Percentiles rank a stretch among this genome's conserved stretches.
These are phyloP conservation scores for Pichia nanzhaoensis DNA, from an alignment of 805 yeast genomes.

Conservation along the genomic window DNA sequence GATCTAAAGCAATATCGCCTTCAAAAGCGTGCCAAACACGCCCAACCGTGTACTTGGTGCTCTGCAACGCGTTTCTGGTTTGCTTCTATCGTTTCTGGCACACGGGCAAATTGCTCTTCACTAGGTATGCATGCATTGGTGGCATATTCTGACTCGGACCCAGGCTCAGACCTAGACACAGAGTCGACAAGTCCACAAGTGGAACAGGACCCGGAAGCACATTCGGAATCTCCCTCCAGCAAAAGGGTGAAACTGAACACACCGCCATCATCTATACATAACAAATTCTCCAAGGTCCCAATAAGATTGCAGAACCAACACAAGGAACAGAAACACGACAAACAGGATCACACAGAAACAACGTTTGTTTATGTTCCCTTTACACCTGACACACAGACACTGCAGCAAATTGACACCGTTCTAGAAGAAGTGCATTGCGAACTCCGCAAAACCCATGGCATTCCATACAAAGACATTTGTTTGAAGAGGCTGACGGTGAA, in stretches of 20 bases:
- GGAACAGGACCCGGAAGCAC: no score
- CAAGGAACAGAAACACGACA: neutral
- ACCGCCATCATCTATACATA: neutral
- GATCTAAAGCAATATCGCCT: no score
- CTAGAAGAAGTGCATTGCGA: neutral
- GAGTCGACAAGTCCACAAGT: no score
- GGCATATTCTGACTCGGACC: neutral
- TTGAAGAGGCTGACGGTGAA: neutral
- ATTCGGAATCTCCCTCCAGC: no score
- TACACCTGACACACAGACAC: neutral
- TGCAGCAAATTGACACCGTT: neutral
- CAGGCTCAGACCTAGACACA: neutral
- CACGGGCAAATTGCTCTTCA: neutral
- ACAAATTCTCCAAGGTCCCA: slow-evolving; percentile 5
- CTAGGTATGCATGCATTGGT: neutral
- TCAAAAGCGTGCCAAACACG: no score
- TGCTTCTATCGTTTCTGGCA: neutral
- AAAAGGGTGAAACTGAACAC: neutral
- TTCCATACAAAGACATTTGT: neutral
- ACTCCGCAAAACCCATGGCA: neutral
- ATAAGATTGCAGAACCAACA: neutral
- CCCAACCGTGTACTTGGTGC: no score
- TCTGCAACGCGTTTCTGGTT: neutral
- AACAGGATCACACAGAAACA: neutral
- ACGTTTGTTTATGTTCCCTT: slow-evolving; percentile 1